Conservation (phyloP, 164 flowering plant species). For the Stephania yunnanensis region DNA sequence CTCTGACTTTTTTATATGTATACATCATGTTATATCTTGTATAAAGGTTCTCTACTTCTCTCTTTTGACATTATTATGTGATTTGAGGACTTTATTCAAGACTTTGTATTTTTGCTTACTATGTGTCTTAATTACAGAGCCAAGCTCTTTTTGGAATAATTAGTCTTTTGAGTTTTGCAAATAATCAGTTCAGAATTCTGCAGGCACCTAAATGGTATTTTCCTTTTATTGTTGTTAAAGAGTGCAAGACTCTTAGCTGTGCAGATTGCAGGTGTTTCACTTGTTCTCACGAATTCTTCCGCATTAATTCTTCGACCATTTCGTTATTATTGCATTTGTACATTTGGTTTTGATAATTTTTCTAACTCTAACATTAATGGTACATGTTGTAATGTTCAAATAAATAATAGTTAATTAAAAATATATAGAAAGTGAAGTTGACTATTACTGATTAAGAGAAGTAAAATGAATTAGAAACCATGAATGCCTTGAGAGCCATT, state of each 20-base stretch:
- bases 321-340: neutral
- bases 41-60: neutral
- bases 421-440: neutral
- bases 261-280: neutral
- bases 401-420: neutral
- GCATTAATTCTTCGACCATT: neutral
- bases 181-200: neutral
- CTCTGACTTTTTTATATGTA: slow-evolving; percentile 1
- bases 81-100: neutral
- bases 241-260: neutral
- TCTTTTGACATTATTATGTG: neutral
- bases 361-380: neutral
- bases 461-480: neutral
- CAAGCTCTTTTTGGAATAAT: too few relatives aligned
- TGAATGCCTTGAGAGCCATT: neutral
- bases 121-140: too few relatives aligned
- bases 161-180: neutral
- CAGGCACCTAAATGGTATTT: too few relatives aligned
- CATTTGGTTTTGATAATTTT: neutral
- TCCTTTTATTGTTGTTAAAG: neutral
- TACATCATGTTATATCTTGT: neutral
- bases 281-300: neutral
- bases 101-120: too few relatives aligned
- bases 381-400: neutral
- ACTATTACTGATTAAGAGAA: neutral